Evolutionary conservation across 192 early-diverging fungal genomes (phyloP).

Genomic region (Backusella sp.): DNA sequence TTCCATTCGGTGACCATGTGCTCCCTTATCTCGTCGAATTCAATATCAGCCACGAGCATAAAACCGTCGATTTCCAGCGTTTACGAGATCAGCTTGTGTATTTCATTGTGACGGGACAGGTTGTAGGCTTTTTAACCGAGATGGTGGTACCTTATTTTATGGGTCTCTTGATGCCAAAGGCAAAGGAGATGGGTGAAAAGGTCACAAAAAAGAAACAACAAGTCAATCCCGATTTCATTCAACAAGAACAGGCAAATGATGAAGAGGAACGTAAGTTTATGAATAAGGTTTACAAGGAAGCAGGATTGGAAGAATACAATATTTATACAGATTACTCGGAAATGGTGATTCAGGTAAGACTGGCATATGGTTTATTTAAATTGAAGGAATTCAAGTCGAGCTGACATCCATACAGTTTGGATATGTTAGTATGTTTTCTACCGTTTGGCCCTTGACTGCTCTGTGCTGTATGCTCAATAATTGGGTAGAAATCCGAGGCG

Average conservation of each 20-base stretch:
- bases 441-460: slow-evolving; percentile 83
- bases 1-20: slow-evolving; percentile 77
- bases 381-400: neutral
- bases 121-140: slow-evolving; percentile 73
- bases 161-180: slow-evolving; percentile 40
- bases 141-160: slow-evolving; percentile 70
- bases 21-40: slow-evolving; percentile 47
- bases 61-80: slow-evolving; percentile 51
- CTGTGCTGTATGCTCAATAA: slow-evolving; percentile 86
- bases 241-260: slow-evolving; percentile 21
- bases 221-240: neutral
- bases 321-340: slow-evolving; percentile 90
- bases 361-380: neutral
- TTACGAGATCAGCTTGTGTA: slow-evolving; percentile 65
- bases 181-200: slow-evolving; percentile 13
- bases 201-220: neutral
- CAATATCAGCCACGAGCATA: slow-evolving; percentile 34
- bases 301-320: slow-evolving; percentile 71
- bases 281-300: slow-evolving; percentile 56
- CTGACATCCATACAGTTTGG: slow-evolving; percentile 61
- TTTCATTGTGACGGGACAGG: slow-evolving; percentile 84
- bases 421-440: slow-evolving; percentile 81
- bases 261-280: slow-evolving; percentile 44
- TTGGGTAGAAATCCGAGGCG: slow-evolving; percentile 86
- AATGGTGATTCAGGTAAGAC: slow-evolving; percentile 80